Evolutionary conservation across 2,329 filamentous ascomycete species (phyloP), one percentile per base, ranked within the genome.

Genomic region (Trichoderma atroviride): DNA sequence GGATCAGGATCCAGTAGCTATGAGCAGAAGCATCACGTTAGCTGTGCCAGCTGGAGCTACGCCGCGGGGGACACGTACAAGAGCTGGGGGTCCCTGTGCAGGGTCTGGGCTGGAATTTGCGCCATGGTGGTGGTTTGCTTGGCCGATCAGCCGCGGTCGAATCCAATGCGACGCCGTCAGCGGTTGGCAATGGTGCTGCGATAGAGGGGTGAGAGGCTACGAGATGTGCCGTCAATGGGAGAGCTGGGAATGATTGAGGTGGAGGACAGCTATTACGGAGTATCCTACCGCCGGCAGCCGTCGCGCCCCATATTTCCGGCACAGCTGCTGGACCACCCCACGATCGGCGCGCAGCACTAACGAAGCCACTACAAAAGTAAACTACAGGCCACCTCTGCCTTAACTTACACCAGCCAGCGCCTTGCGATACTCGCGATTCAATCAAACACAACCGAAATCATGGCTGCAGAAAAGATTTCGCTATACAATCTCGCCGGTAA

Each of bases 1-100:
- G 96, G 72, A 97, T 91, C 71, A 99, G 87, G 82, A 99, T 99
- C 96, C 96, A 99, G 86, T 97, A 98, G 84, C 96, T 99, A 76
- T 67, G 37, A 22, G 62, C 19, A 19, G n/a, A 22, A 31, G 24
- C 29, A 70, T 66, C 66, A 68, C 22, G 70, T 75, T 59, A 78
- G 78, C 69, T 68, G 73, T 57, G 14, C 66, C 53, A 53, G 47
- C 37, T 64, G 52, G 37, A 56, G 52, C 53, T 31, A 29, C 29
- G 37, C 9, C 27, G 43, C 27, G 47, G 55, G 53, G 55, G 60
- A 37, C 43, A 81, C 92, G 79, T 85, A 98, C 96, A 99, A 97
- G 74, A 99, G 86, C 83, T 97, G 94, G 78, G 96, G 95, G 91
- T 99, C 96, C 88, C 96, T 84, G 84, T 97, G 92, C 88, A 99